Evolutionary conservation across 208 protist genomes (phyloP), one percentile per base, ranked within the genome.

Genomic region (Zelonia costaricensis): DNA sequence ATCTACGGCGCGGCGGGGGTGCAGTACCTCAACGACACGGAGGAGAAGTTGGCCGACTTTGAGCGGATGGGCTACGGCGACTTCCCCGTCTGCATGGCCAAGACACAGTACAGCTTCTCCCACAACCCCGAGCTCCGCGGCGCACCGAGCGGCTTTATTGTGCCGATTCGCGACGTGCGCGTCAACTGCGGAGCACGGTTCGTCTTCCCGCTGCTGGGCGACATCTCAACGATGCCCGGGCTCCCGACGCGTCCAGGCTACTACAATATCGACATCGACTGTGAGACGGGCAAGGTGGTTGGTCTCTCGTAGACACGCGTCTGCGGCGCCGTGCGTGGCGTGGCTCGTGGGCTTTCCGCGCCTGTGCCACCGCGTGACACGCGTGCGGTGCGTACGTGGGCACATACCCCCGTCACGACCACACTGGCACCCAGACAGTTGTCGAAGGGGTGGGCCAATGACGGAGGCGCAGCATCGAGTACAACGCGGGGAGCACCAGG

Each of bases 21-120:
- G 10, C 76, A 91, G 46, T 98, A 93, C 73, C 69, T 82, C n/a
- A 78, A 88, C 71, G 71, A 78, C 61, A 96, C 95, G 10, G 86
- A 94, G 45, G 75, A 85, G 43, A 88, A 98, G 66, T 82, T 99
- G 42, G 80, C 80, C 9, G 69, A 83, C 18, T 98, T 94, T 63
- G 80, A 94, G 58, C 59, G 22, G 48, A 66, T 69, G 23, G 88
- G 90, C 39, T 97, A 92, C 70, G 95, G 90, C 12, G 46, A 63
- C 52, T 94, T 93, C 53, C 88, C 91, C 18, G 92, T 99, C 38
- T 99, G 98, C 75, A 98, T 99, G 91, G 96, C 97, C 22, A 99
- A 99, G 84, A 99, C 98, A 25, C 98, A 99, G 71, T 94, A 98
- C 64, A 97, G 91, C 27, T 91, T 99, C 40, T 97, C 91, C 16